Conservation (phyloP, 2,329 filamentous ascomycete genomes). For the Fonsecaea nubica region DNA sequence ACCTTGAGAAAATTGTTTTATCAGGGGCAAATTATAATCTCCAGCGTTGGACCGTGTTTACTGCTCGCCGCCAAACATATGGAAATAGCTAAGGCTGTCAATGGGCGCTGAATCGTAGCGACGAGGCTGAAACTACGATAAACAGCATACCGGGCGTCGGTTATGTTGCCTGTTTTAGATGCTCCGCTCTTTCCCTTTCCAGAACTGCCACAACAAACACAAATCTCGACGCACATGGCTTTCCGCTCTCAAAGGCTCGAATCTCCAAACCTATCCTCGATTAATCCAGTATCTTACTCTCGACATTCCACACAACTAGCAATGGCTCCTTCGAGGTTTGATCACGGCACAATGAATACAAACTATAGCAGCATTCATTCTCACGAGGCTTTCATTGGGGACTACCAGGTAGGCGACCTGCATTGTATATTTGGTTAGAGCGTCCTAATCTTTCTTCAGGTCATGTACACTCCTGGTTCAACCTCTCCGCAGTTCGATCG, state of each 20-base stretch:
- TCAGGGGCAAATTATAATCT: background rate
- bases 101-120: background rate
- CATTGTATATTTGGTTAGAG: background rate
- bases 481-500: constrained; percentile 37
- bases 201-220: constrained; percentile 19
- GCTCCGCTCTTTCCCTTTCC: constrained; percentile 13
- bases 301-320: constrained; percentile 5
- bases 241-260: background rate
- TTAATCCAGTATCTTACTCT: constrained; percentile 25
- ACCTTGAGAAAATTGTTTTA: background rate
- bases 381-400: constrained; percentile 39
- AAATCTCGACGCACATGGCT: constrained; percentile 6
- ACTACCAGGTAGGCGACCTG: constrained; percentile 36
- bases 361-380: constrained; percentile 42
- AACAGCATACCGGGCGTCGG: background rate
- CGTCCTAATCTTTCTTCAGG: constrained; percentile 19
- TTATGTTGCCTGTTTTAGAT: constrained; percentile 9
- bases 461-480: constrained; percentile 42
- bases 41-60: background rate
- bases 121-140: background rate
- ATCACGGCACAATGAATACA: constrained; percentile 38
- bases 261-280: constrained; percentile 17
- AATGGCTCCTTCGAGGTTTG: constrained; percentile 37
- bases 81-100: background rate
- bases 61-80: background rate